Conservation (phyloP, 2,329 filamentous ascomycete species). For the Epichloe bromicola region DNA sequence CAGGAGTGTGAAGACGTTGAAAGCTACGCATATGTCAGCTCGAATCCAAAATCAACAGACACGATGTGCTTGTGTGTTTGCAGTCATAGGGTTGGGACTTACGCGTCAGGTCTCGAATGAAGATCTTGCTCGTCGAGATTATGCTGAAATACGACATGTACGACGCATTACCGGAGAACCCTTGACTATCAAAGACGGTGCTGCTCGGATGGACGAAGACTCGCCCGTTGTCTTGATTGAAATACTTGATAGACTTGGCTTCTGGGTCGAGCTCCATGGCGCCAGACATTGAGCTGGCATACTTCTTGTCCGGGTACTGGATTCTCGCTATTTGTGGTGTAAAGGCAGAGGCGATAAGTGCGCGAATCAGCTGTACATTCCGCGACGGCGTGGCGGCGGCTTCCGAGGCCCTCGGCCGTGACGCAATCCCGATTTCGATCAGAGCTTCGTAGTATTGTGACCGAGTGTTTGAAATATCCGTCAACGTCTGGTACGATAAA, state of each 20-base stretch:
- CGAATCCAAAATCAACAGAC: neutral
- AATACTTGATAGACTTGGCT: slow-evolving; percentile 85
- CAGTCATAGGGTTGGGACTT: slow-evolving; percentile 22
- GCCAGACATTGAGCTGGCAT: slow-evolving; percentile 72
- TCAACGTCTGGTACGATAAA: slow-evolving; percentile 68
- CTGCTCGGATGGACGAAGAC: slow-evolving; percentile 90
- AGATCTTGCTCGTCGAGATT: slow-evolving; percentile 85
- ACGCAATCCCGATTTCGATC: slow-evolving; percentile 71
- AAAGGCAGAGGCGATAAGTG: slow-evolving; percentile 60
- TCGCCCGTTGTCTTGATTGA: slow-evolving; percentile 68
- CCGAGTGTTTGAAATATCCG: slow-evolving; percentile 77
- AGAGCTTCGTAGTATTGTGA: slow-evolving; percentile 77
- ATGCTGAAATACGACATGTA: slow-evolving; percentile 88
- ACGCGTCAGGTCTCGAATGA: slow-evolving; percentile 83
- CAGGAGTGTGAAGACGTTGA: slow-evolving; percentile 79
- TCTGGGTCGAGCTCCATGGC: slow-evolving; percentile 90
- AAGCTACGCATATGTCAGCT: slow-evolving; percentile 36
- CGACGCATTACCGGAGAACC: slow-evolving; percentile 58
- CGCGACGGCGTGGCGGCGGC: slow-evolving; percentile 17
- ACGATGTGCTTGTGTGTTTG: neutral
- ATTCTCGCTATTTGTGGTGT: slow-evolving; percentile 84
- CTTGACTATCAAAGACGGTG: slow-evolving; percentile 71
- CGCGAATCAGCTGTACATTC: slow-evolving; percentile 45
- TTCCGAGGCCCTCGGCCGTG: slow-evolving; percentile 21
- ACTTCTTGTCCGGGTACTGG: slow-evolving; percentile 91